A percentile compares a stretch with the other conserved stretches of the same genome.
Evolutionary conservation across 257 asterid species (phyloP).

Genomic region (Cynanchum wilfordii): DNA sequence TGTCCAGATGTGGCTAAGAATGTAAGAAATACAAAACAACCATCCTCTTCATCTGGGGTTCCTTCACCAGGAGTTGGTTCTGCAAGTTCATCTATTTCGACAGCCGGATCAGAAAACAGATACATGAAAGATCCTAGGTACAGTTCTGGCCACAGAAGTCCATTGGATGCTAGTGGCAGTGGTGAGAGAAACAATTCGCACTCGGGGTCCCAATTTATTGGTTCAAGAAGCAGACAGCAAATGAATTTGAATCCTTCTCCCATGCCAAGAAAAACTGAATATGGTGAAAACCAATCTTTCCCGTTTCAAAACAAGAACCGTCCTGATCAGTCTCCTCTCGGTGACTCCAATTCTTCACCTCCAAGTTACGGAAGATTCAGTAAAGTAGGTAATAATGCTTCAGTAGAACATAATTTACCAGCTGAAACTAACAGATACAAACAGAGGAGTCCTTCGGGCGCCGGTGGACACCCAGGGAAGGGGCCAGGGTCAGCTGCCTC

Average conservation of each 20-base stretch:
- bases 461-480: slow-evolving; percentile 16
- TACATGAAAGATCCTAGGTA: slow-evolving; percentile 36
- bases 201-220: slow-evolving; percentile 11
- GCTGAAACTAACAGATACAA: slow-evolving; percentile 50
- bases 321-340: slow-evolving; percentile 28
- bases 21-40: slow-evolving; percentile 2
- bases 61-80: slow-evolving; percentile 15
- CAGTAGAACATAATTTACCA: slow-evolving; percentile 24
- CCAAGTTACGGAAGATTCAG: slow-evolving; percentile 53
- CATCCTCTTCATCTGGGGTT: slow-evolving; percentile 12
- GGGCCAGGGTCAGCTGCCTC: background rate
- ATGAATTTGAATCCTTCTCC: slow-evolving; percentile 23
- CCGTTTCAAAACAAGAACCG: background rate
- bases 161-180: slow-evolving; percentile 14
- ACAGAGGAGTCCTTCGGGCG: slow-evolving; percentile 31
- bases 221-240: slow-evolving; percentile 24
- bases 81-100: slow-evolving; percentile 24
- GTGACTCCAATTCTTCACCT: slow-evolving; percentile 25
- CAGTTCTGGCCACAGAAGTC: slow-evolving; percentile 18
- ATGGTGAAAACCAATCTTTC: slow-evolving; percentile 12
- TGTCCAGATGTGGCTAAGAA: slow-evolving; percentile 16
- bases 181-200: slow-evolving; percentile 25
- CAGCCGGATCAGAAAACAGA: slow-evolving; percentile 29
- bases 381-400: slow-evolving; percentile 16
- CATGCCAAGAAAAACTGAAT: slow-evolving; percentile 20